Percentiles rank a stretch among this genome's conserved stretches.
Evolutionary conservation across 768 basidiomycete species (phyloP).

Genomic region (Agaricus subrufescens): DNA sequence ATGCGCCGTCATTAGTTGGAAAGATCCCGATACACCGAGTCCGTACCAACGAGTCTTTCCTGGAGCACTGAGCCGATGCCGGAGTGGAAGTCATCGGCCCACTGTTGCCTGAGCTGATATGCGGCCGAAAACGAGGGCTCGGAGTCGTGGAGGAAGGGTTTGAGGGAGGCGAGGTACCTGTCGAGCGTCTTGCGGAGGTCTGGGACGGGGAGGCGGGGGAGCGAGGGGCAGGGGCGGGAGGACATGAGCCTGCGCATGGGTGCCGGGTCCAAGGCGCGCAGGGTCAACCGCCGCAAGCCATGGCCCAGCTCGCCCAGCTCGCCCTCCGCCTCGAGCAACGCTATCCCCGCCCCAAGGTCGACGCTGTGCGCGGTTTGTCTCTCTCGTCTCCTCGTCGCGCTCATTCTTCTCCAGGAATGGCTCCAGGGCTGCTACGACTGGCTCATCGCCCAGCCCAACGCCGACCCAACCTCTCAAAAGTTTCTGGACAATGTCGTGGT

Average conservation of each 20-base stretch:
- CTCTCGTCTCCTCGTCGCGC: not conserved
- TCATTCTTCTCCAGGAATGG: constrained; percentile 55
- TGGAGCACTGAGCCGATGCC: constrained; percentile 70
- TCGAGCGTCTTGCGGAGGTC: constrained; percentile 70
- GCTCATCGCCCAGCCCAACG: constrained; percentile 45
- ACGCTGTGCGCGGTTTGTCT: not conserved
- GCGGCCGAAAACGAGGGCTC: constrained; percentile 53
- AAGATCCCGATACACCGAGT: constrained; percentile 9
- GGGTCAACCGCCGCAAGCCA: not conserved
- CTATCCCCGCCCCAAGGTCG: constrained; percentile 7
- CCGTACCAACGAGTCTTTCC: constrained; percentile 67
- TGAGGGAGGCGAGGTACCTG: constrained; percentile 71
- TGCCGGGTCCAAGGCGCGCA: constrained; percentile 1
- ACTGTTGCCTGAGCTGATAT: constrained; percentile 48
- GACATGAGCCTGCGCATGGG: constrained; percentile 1
- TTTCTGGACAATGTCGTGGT: constrained; percentile 53
- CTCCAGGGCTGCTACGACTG: constrained; percentile 67
- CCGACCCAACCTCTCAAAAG: constrained; percentile 39
- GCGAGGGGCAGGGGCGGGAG: constrained; percentile 11
- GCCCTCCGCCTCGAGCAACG: not conserved
- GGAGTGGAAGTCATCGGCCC: constrained; percentile 64
- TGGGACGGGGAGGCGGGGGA: constrained; percentile 82
- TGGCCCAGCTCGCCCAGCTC: constrained; percentile 1
- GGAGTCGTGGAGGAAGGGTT: constrained; percentile 76
- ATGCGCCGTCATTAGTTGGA: constrained; percentile 16